Conservation (phyloP, 345 rosid species). For the Streptanthus diversifolius region DNA sequence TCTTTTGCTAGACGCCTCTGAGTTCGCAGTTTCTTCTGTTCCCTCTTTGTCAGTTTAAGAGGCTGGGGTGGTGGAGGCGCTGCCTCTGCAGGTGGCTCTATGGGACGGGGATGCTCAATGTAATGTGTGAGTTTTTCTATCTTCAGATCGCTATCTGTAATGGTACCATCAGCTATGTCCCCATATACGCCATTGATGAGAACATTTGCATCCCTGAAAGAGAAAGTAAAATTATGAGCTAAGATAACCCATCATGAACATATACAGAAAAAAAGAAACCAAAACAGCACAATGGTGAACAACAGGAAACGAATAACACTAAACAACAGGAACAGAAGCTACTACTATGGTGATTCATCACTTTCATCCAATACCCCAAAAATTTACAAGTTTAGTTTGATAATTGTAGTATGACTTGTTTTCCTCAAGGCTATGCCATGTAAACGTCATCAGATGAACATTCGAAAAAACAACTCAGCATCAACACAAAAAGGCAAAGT, state of each 20-base stretch:
- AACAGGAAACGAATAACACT: neutral
- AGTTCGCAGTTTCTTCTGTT: slow-evolving; percentile 91
- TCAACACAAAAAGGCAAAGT: slow-evolving; percentile 3
- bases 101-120: slow-evolving; percentile 88
- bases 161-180: slow-evolving; percentile 43
- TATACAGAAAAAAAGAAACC: neutral
- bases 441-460: neutral
- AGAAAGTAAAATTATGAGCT: slow-evolving; percentile 11
- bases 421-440: neutral
- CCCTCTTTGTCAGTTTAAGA: slow-evolving; percentile 83
- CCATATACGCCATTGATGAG: slow-evolving; percentile 52
- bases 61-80: slow-evolving; percentile 97
- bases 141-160: slow-evolving; percentile 50
- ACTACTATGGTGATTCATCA: neutral
- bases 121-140: slow-evolving; percentile 71
- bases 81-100: slow-evolving; percentile 94
- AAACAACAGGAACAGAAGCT: neutral
- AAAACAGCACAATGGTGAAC: too few species aligned
- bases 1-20: slow-evolving; percentile 89
- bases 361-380: neutral
- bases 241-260: slow-evolving; percentile 11
- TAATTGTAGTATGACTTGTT: slow-evolving; percentile 5
- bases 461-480: neutral
- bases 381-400: neutral
- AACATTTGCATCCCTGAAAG: slow-evolving; percentile 67